Evolutionary conservation across 2,329 filamentous ascomycete species (phyloP).

Genomic region (Chrysosporium queenslandicum): DNA sequence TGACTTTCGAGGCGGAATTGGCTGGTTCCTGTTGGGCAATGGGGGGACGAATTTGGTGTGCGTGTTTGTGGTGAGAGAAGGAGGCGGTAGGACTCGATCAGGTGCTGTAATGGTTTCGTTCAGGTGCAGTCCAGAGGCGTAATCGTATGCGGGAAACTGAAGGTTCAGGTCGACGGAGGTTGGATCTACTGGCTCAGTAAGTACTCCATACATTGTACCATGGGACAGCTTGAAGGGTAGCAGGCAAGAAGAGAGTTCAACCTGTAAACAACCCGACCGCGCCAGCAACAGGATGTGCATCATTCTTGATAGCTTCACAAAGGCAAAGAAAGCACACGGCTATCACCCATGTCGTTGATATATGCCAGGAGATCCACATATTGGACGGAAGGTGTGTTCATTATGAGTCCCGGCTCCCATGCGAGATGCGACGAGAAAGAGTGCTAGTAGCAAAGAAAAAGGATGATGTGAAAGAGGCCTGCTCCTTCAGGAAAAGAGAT

Average conservation of each 20-base stretch:
- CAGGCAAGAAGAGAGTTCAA: too few species aligned
- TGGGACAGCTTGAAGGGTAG: too few species aligned
- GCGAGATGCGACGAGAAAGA: too few species aligned
- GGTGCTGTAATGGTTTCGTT: not conserved
- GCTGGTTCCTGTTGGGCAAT: too few species aligned
- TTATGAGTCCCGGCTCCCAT: not conserved
- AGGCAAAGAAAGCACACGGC: not conserved
- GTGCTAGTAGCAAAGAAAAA: not conserved
- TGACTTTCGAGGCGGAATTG: too few species aligned
- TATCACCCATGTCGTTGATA: not conserved
- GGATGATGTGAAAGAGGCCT: not conserved
- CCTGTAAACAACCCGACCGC: too few species aligned
- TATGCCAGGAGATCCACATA: not conserved
- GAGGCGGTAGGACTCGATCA: not conserved
- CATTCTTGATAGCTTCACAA: not conserved
- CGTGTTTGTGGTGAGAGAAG: not conserved
- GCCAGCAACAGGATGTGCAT: too few species aligned
- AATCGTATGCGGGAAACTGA: not conserved
- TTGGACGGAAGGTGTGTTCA: not conserved
- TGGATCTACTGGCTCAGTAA: too few species aligned
- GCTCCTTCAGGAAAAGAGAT: slow-evolving; percentile 2
- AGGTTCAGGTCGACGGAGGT: not conserved
- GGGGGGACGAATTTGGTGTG: not conserved
- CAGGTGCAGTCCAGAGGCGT: not conserved
- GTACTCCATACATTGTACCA: too few species aligned